Evolutionary conservation across 176 grass and related monocot genomes (phyloP), one percentile per base, ranked within the genome.

Genomic region (Leersia perrieri): DNA sequence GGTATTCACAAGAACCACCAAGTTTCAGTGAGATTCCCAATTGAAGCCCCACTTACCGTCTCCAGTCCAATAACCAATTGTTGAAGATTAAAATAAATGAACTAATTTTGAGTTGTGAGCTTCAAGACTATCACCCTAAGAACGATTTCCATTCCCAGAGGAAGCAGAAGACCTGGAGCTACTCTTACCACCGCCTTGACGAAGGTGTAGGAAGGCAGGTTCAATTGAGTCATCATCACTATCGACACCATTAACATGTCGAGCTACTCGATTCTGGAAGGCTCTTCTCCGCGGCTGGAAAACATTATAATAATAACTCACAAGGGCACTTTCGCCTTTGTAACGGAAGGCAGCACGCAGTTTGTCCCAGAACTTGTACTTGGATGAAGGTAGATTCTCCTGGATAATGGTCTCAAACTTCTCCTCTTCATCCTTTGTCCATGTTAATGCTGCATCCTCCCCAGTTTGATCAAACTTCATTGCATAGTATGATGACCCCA

Each of bases 221-320:
- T 88, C 86, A 34, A 86, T 75, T 33, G 66, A 74, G 30, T 89
- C 90, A 25, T 89, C 80, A 45, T 87, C 90, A 65, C 87, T 87
- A 65, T 89, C 72, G 7, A 86, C 77, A 38, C 44, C 29, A 72
- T 82, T 27, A 45, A 40, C 29, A 72, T 85, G 32, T 64, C 45
- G 80, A 63, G 60, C n/a, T 1, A 89, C 36, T 18, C 55, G 47
- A 26, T 93, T 93, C 72, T 84, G 84, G 67, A 78, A 78, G n/a
- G 76, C 85, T 66, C 84, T 81, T 31, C 76, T 32, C 60, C 29
- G 62, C 31, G 87, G 33, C 8, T 78, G 68, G 78, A 84, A 93
- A 58, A 93, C 81, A 72, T 93, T 93, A 84, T 87, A 71, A n/a
- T 93, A 93, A 61, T 93, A 93, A 49, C 73, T 85, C 61, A 84